Evolutionary conservation across 805 yeast genomes (phyloP).

Genomic region (Ogataea allantospora): DNA sequence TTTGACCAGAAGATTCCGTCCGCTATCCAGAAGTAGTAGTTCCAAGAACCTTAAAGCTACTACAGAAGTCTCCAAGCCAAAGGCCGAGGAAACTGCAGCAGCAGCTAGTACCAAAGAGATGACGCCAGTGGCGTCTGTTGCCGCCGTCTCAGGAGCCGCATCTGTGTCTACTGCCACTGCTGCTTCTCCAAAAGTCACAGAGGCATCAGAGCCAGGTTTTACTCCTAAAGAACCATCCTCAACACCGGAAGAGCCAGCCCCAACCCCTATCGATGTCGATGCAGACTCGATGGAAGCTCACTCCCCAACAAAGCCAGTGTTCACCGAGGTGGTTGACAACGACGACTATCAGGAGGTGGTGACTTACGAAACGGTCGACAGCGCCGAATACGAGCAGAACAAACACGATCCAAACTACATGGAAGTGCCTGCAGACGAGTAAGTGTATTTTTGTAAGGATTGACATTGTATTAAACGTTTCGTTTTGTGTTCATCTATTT

Average conservation of each 20-base stretch:
- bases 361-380: conserved; percentile 49
- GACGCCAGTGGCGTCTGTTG: conserved; percentile 12
- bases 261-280: conserved; percentile 17
- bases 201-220: too few species aligned
- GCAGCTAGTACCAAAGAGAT: conserved; percentile 8
- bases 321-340: conserved; percentile 31
- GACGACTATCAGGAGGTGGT: conserved; percentile 34
- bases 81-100: conserved; percentile 3
- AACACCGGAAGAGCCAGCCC: conserved; percentile 7
- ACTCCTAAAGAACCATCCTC: conserved; percentile 4
- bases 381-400: conserved; percentile 44
- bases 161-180: background rate
- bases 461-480: conserved; percentile 7
- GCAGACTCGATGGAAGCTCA: conserved; percentile 24
- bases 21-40: conserved; percentile 24
- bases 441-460: conserved; percentile 10
- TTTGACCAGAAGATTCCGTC: conserved; percentile 15
- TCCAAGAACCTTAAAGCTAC: conserved; percentile 16
- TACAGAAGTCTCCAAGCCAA: conserved; percentile 12
- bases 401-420: conserved; percentile 49
- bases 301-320: conserved; percentile 27
- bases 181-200: conserved; percentile 1
- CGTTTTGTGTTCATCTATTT: conserved; percentile 23
- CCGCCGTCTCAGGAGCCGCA: conserved; percentile 8
- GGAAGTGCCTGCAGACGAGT: conserved; percentile 31